Evolutionary conservation across 1,284 basidiomycete species (phyloP), one percentile per base, ranked within the genome.

Genomic region (Rhodotorula sp.): DNA sequence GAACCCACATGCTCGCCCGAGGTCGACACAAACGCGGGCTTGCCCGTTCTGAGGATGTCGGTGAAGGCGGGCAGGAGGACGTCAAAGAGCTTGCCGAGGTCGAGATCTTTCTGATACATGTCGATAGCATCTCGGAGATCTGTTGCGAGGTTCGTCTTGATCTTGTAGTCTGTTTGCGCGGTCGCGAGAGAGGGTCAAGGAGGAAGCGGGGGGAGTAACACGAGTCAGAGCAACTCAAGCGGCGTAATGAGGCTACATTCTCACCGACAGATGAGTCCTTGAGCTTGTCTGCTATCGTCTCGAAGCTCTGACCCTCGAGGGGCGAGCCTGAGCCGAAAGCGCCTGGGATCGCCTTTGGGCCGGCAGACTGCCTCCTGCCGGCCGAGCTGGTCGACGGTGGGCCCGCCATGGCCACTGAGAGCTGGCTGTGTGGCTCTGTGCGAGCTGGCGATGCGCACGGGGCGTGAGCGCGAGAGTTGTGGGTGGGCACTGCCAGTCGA

Each of bases 91-190:
- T 88, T 87, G 55, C 87, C 84, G 52, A 90, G 89, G 76, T 94
- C 92, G 48, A 87, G 84, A 76, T 95, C 92, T 65, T 89, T 85
- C 53, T 72, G 70, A 54, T 89, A 87, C 31, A 87, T 87, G 79
- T 96, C 93, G 72, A 95, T 86, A 80, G 89, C 87, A 79, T 95
- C 92, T 66, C 92, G 85, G 70, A 96, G 86, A 79, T 95, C 92
- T 70, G 84, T 86, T 59, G 91, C 91, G 52, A 87, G 84, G 10
- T 83, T 82, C 78, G 87, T 84, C 79, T 89, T 91, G 0, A 64
- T 58, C 60, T 76, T 73, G 58, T 68, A 58, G 62, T 77, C 74
- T 75, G 64, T 9, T 22, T 22, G 31, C 22, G 47, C 30, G 30
- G 30, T 28, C 8, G 30, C 20, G 18, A 28, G 44, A 47, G 52